Conservation (phyloP, 805 yeast genomes). For the Candida patagonica region DNA sequence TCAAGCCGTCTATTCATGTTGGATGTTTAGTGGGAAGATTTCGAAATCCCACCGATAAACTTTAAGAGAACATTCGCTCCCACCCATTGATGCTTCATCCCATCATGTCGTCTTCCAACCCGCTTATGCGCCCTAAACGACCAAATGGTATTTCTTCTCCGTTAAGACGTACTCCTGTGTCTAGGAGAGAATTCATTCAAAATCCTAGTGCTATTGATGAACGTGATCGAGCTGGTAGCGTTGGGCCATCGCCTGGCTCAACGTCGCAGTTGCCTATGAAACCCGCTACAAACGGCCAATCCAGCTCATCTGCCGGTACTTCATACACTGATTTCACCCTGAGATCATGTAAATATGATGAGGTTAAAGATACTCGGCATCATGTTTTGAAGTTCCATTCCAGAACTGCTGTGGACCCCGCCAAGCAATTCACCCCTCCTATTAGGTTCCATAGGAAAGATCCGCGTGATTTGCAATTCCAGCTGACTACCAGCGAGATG, state of each 20-base stretch:
- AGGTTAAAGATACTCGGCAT: conserved; percentile 60
- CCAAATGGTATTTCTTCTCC: conserved; percentile 8
- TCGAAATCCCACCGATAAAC: no score
- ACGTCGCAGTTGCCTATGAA: no score
- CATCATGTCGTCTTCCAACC: conserved; percentile 8
- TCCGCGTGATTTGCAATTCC: conserved; percentile 84
- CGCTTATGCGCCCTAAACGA: conserved; percentile 11
- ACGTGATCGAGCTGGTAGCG: not conserved
- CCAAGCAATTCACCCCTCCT: conserved; percentile 65
- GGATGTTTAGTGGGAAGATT: not conserved
- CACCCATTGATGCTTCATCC: conserved; percentile 2
- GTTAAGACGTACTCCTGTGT: conserved; percentile 10
- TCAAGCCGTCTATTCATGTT: conserved; percentile 6
- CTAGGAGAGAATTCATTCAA: conserved; percentile 4
- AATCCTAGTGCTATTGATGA: conserved; percentile 1
- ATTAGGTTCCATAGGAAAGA: conserved; percentile 87
- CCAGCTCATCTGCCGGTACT: conserved; percentile 2
- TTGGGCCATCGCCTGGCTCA: not conserved
- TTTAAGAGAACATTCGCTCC: no score
- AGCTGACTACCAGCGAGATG: conserved; percentile 49
- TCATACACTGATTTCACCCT: conserved; percentile 42
- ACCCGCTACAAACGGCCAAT: not conserved
- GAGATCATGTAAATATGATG: conserved; percentile 64
- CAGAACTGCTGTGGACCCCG: conserved; percentile 62
- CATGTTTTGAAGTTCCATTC: conserved; percentile 79